Evolutionary conservation across 2,329 filamentous ascomycete genomes (phyloP).

Genomic region (Verticillium zaregamsianum): DNA sequence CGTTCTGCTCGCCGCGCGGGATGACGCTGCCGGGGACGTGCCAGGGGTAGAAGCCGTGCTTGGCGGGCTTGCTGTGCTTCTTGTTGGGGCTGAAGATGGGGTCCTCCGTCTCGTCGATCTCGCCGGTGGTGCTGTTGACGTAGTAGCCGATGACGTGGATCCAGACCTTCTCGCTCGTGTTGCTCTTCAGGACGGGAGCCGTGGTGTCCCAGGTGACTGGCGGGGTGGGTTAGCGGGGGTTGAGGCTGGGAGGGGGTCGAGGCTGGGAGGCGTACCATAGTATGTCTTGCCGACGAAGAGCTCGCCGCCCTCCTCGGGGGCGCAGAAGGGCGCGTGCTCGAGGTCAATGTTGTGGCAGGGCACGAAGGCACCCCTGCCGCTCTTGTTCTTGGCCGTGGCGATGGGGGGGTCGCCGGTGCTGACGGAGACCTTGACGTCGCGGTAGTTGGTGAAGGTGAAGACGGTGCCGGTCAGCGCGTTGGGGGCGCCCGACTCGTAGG

Average conservation of each 20-base stretch:
- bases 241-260: background rate
- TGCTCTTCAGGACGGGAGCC: conserved; percentile 38
- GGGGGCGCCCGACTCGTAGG: conserved; percentile 32
- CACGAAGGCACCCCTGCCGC: conserved; percentile 43
- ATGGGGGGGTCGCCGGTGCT: conserved; percentile 39
- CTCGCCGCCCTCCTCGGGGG: conserved; percentile 36
- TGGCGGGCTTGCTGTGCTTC: conserved; percentile 8
- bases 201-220: conserved; percentile 54
- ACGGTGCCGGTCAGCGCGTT: conserved; percentile 43
- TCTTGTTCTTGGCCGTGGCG: conserved; percentile 35
- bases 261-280: conserved; percentile 37
- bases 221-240: conserved; percentile 1
- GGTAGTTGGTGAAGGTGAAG: conserved; percentile 30
- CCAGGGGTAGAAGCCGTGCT: conserved; percentile 26
- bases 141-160: conserved; percentile 27
- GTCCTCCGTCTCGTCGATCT: conserved; percentile 6
- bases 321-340: conserved; percentile 46
- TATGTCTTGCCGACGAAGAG: conserved; percentile 43
- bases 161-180: conserved; percentile 28
- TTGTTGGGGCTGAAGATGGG: conserved; percentile 9
- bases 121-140: conserved; percentile 31
- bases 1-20: conserved; percentile 18
- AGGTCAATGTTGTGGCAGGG: conserved; percentile 45
- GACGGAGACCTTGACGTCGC: conserved; percentile 31
- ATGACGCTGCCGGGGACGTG: conserved; percentile 21